Conservation (phyloP, 768 basidiomycete species). For the Termitomyces sp. region DNA sequence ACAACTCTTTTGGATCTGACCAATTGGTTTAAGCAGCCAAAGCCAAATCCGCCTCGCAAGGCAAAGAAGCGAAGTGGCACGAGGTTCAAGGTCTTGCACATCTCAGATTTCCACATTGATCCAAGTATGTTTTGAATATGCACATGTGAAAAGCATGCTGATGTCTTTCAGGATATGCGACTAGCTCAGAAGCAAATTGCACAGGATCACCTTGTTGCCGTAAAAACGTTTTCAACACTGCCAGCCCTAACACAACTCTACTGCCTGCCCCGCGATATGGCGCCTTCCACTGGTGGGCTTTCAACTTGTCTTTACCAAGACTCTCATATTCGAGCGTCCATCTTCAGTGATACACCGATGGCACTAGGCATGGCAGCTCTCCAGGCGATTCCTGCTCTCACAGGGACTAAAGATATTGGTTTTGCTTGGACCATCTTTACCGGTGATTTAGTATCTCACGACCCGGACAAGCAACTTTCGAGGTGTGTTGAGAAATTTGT, state of each 20-base stretch:
- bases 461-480: constrained; percentile 57
- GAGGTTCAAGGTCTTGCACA: constrained; percentile 64
- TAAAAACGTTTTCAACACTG: constrained; percentile 39
- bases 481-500: constrained; percentile 31
- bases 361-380: constrained; percentile 56
- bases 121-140: constrained; percentile 39
- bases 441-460: constrained; percentile 72
- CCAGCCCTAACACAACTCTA: constrained; percentile 45
- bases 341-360: constrained; percentile 56
- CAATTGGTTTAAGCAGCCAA: constrained; percentile 72
- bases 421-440: constrained; percentile 68
- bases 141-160: neutral
- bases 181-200: constrained; percentile 69
- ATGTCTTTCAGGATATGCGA: constrained; percentile 49
- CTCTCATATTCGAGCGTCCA: neutral
- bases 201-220: constrained; percentile 61
- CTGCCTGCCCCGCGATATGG: constrained; percentile 67
- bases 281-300: constrained; percentile 47
- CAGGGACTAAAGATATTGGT: constrained; percentile 53
- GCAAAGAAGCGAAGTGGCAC: constrained; percentile 57
- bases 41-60: constrained; percentile 61
- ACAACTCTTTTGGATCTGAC: constrained; percentile 58
- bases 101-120: constrained; percentile 78
- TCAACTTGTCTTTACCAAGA: neutral
- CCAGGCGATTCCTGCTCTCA: constrained; percentile 60